Conservation (phyloP, 176 grass and related monocot species). For the Ensete ventricosum region DNA sequence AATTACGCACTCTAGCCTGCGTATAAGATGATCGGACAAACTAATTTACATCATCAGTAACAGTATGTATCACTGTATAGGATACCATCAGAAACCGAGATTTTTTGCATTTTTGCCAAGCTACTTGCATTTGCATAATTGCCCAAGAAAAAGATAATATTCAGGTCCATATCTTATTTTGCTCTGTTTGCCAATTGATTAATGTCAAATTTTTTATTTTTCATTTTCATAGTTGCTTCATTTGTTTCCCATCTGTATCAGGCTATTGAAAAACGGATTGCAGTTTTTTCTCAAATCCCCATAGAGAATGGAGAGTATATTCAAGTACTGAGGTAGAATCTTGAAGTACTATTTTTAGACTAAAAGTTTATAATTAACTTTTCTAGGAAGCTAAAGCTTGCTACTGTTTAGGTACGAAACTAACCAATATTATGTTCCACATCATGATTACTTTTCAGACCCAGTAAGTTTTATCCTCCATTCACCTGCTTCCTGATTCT, state of each 20-base stretch:
- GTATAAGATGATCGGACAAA: too few species aligned
- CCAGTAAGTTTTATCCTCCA: conserved; percentile 49
- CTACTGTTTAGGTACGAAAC: conserved; percentile 54
- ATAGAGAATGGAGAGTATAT: conserved; percentile 79
- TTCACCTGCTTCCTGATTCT: background rate
- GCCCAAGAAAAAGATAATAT: too few species aligned
- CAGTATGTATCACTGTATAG: too few species aligned
- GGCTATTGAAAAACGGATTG: conserved; percentile 78
- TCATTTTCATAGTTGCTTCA: conserved; percentile 1
- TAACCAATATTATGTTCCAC: conserved; percentile 68
- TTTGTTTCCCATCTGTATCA: conserved; percentile 14
- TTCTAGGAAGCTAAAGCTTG: background rate
- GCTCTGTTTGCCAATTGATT: background rate
- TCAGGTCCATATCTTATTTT: too few species aligned
- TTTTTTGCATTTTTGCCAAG: too few species aligned
- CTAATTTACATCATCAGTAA: too few species aligned
- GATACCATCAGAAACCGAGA: too few species aligned
- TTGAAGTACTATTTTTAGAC: background rate
- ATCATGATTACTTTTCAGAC: conserved; percentile 89
- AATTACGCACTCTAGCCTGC: too few species aligned
- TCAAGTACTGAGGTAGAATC: conserved; percentile 59
- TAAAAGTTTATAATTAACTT: background rate
- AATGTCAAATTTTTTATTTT: background rate
- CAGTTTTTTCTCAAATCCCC: conserved; percentile 81
- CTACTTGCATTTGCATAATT: too few species aligned